A percentile compares a stretch with the other conserved stretches of the same genome.
phyloP scores from a whole-genome alignment of 2,329 filamentous ascomycete species.

The Calcarisporium arbuscula region DNA sequence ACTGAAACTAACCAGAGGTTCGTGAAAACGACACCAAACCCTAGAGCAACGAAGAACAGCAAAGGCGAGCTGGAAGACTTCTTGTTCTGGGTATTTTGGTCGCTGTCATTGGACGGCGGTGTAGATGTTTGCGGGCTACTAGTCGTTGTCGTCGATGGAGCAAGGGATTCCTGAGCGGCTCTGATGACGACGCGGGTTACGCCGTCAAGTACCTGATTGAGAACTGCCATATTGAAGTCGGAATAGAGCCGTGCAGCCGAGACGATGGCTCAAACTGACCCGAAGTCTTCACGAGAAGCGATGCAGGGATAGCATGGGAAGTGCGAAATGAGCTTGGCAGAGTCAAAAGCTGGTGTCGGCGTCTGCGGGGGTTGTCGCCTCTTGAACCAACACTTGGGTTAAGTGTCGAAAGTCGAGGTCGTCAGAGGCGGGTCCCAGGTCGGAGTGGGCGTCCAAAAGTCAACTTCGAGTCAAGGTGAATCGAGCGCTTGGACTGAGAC shows the following conservation, averaged over 20 bases:
- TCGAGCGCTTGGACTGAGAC: too few relatives aligned
- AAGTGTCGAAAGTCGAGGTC: too few relatives aligned
- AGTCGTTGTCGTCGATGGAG: constrained; percentile 11
- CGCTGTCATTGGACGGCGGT: constrained; percentile 11
- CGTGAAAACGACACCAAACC: constrained; percentile 97
- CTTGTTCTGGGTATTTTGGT: constrained; percentile 14
- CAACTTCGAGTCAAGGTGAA: too few relatives aligned
- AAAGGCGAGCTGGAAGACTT: constrained; percentile 34
- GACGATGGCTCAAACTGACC: background rate
- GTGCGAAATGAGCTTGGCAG: too few relatives aligned
- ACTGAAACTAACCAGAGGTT: constrained; percentile 76
- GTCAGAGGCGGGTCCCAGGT: too few relatives aligned
- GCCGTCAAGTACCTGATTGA: constrained; percentile 30
- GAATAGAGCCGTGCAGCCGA: too few relatives aligned
- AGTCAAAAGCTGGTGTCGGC: too few relatives aligned
- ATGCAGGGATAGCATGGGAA: background rate
- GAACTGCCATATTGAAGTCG: constrained; percentile 25
- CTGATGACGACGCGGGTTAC: constrained; percentile 30
- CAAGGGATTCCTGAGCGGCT: constrained; percentile 15
- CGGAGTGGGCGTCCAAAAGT: too few relatives aligned
- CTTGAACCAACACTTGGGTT: too few relatives aligned
- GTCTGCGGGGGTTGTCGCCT: too few relatives aligned
- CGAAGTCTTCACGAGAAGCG: constrained; percentile 6
- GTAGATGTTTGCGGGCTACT: constrained; percentile 10
- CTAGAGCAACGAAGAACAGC: constrained; percentile 85